Evolutionary conservation across 441 rosid species (phyloP).

Genomic region (Adansonia gregorii): DNA sequence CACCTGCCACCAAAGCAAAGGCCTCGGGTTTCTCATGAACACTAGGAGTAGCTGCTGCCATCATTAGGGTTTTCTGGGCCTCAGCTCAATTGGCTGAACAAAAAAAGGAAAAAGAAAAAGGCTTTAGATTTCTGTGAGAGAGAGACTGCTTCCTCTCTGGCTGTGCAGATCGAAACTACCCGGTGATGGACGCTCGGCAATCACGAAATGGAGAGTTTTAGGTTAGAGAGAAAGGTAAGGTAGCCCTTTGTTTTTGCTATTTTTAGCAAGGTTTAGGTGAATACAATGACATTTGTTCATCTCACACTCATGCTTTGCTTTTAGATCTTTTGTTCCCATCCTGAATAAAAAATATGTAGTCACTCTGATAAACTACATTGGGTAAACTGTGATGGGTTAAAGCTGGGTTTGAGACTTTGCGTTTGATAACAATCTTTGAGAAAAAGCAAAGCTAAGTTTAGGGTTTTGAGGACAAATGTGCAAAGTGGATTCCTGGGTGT

Average conservation of each 20-base stretch:
- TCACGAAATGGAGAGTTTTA: conserved; percentile 58
- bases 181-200: conserved; percentile 79
- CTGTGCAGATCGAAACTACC: conserved; percentile 57
- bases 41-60: conserved; percentile 35
- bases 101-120: conserved; percentile 31
- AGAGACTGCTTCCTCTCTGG: conserved; percentile 35
- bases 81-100: conserved; percentile 43
- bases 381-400: conserved; percentile 33
- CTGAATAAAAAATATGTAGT: neutral
- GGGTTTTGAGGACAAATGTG: conserved; percentile 47
- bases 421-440: neutral
- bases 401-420: conserved; percentile 9
- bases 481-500: conserved; percentile 40
- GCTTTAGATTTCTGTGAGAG: conserved; percentile 73
- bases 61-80: conserved; percentile 38
- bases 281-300: conserved; percentile 64
- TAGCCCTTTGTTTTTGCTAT: conserved; percentile 42
- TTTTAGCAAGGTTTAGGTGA: conserved; percentile 52
- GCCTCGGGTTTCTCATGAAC: conserved; percentile 68
- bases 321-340: conserved; percentile 35
- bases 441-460: conserved; percentile 30
- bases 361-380: conserved; percentile 6
- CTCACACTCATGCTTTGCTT: conserved; percentile 46
- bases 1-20: conserved; percentile 58
- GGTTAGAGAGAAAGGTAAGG: conserved; percentile 44